These are phyloP conservation scores for Isoetes taiwanensis DNA, from an alignment of 75 land plant genomes.

Conservation along the genomic window DNA sequence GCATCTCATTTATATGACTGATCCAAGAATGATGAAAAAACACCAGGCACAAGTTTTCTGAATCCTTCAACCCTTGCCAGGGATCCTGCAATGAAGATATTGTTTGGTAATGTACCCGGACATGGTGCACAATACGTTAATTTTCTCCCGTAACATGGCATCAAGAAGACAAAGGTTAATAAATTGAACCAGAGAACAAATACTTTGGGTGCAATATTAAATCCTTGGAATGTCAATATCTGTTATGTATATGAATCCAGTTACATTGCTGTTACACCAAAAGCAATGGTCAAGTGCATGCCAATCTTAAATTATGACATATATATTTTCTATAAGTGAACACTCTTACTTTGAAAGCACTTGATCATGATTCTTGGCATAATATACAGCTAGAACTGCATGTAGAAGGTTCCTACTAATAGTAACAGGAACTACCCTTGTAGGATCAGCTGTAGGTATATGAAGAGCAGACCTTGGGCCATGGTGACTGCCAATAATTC, in stretches of 20 bases:
- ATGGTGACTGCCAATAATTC: neutral
- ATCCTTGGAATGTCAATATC: neutral
- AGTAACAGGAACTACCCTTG: slow-evolving; percentile 1
- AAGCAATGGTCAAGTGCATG: neutral
- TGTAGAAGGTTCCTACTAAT: neutral
- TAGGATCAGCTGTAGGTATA: slow-evolving; percentile 6
- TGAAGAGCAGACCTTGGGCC: neutral
- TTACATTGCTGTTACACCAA: neutral
- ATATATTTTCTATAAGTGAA: neutral
- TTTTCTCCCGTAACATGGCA: neutral
- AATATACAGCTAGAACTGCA: neutral
- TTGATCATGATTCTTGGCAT: neutral
- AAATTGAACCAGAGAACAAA: neutral
- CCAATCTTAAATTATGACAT: neutral
- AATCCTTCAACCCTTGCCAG: neutral
- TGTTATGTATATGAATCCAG: neutral
- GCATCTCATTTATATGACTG: too few species aligned
- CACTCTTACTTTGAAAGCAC: neutral
- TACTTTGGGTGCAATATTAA: neutral
- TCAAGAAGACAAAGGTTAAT: neutral
- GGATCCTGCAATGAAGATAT: slow-evolving; percentile 2
- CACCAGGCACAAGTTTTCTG: too few species aligned
- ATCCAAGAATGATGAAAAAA: too few species aligned
- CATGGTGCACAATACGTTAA: neutral
- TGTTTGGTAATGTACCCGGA: neutral